Evolutionary conservation across 495 filamentous ascomycete species (phyloP), one percentile per base, ranked within the genome.

Genomic region (Talaromyces ruber): DNA sequence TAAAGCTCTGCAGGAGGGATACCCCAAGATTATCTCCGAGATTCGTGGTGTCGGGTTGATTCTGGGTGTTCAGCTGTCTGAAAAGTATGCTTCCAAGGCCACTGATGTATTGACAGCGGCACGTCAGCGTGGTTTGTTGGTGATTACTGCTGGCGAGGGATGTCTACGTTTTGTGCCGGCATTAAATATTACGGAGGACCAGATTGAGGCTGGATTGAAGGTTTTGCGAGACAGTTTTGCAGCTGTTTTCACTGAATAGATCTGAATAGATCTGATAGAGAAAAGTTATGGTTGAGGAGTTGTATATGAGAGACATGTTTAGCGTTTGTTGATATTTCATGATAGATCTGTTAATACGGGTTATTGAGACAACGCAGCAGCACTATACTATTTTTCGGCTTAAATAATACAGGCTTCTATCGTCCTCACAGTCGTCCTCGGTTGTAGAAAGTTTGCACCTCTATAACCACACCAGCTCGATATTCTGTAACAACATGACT

Each of bases 121-220:
- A 26, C 77, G 95, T 62, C 92, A 98, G 79, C 78, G 92, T 54
- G 95, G 94, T 0, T 66, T 98, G 75, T 66, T 98, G 70, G 79
- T 98, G 18, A 97, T 98, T 66, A 97, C 91, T 1, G 92, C 90
- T 32, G 94, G 94, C 3, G 89, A 85, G 4, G 93, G 97, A 67
- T 93, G 91, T 53, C 73, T 97, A 51, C 80, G 92, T 30, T 94
- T 97, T 67, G 89, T 97, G 62, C 92, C 92, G 63, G 86, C 89
- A 56, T 72, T 96, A 69, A 84, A 86, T 3, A 86, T 98, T 63
- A 85, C 81, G 3, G 84, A 90, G 58, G 84, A 80, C 18, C 87
- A 96, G 77, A 90, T 97, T 37, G 74, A 84, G 64, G 80, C 87
- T 60, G 92, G 90, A 1, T 69, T 98, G 71, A 68, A 67, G 47